Conservation (phyloP, 805 yeast genomes). For the Kodamaea hsintzibuensis region DNA sequence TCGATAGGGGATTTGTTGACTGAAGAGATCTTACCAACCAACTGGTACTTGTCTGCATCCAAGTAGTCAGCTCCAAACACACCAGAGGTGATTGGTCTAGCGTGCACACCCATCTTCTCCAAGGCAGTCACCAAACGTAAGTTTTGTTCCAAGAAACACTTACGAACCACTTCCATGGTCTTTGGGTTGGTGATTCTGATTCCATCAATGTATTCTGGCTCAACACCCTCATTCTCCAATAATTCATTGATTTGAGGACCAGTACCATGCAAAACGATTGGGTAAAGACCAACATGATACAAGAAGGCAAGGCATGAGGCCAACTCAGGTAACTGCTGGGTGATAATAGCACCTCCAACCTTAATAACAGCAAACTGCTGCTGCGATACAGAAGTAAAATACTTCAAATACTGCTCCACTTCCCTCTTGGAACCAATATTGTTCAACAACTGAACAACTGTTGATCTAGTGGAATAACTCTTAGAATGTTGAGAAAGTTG, state of each 20-base stretch:
- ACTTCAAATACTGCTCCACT: slow-evolving; percentile 95
- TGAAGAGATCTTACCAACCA: slow-evolving; percentile 86
- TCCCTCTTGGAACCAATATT: slow-evolving; percentile 97
- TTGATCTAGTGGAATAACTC: slow-evolving; percentile 73
- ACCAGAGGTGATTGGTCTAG: slow-evolving; percentile 98
- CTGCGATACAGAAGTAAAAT: slow-evolving; percentile 92
- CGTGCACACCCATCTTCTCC: slow-evolving; percentile 95
- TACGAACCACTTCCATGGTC: slow-evolving; percentile 95
- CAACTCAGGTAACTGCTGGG: slow-evolving; percentile 87
- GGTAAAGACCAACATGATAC: slow-evolving; percentile 96
- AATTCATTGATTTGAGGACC: slow-evolving; percentile 98
- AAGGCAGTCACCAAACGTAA: slow-evolving; percentile 92
- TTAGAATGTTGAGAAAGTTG: slow-evolving; percentile 8
- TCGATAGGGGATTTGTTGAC: slow-evolving; percentile 87
- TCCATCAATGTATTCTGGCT: slow-evolving; percentile 94
- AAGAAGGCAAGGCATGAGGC: slow-evolving; percentile 95
- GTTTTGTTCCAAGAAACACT: slow-evolving; percentile 94
- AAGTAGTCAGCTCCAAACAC: slow-evolving; percentile 92
- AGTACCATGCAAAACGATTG: slow-evolving; percentile 96
- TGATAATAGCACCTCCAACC: slow-evolving; percentile 98
- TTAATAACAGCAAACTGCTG: slow-evolving; percentile 98
- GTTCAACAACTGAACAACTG: slow-evolving; percentile 91
- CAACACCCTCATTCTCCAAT: slow-evolving; percentile 90
- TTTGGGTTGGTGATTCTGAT: slow-evolving; percentile 92
- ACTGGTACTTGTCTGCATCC: slow-evolving; percentile 85